A percentile compares a stretch with the other conserved stretches of the same genome.
Conservation (phyloP, 495 filamentous ascomycete species). For the Hypoxylon subgilvum region DNA sequence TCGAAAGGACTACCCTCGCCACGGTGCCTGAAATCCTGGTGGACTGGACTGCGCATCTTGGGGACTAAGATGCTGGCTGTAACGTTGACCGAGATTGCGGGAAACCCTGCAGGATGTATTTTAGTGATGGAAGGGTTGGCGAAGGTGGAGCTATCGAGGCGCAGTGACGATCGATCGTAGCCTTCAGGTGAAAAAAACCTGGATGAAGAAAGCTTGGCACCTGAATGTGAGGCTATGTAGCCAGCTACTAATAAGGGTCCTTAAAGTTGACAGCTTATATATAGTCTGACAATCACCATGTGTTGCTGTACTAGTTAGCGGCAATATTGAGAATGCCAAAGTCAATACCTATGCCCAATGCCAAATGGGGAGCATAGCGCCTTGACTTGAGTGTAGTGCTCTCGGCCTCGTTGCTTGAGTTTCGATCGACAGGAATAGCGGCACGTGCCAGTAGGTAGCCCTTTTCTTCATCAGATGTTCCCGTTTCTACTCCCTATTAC, state of each 20-base stretch:
- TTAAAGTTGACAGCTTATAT: background rate
- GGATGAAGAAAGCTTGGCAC: slow-evolving; percentile 22
- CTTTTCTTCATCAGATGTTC: background rate
- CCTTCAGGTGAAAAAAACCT: no score
- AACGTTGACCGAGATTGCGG: slow-evolving; percentile 17
- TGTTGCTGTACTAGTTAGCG: background rate
- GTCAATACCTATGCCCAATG: no score
- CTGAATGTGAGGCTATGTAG: slow-evolving; percentile 24
- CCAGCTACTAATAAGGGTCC: no score
- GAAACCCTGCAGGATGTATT: slow-evolving; percentile 21
- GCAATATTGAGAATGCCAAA: background rate
- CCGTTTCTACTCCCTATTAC: no score
- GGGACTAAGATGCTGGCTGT: slow-evolving; percentile 3
- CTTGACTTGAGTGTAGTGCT: background rate
- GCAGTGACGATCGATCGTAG: slow-evolving; percentile 35
- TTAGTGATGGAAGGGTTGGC: slow-evolving; percentile 15
- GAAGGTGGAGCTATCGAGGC: slow-evolving; percentile 18
- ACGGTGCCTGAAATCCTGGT: slow-evolving; percentile 23
- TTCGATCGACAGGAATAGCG: background rate
- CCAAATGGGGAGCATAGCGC: background rate
- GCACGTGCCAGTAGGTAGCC: slow-evolving; percentile 8
- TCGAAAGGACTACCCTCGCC: slow-evolving; percentile 27
- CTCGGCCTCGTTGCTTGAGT: background rate
- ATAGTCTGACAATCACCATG: background rate
- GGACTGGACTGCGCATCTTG: slow-evolving; percentile 10